A percentile compares a stretch with the other conserved stretches of the same genome.
These are phyloP conservation scores for Auricularia cornea DNA, from an alignment of 768 basidiomycete species.

Conservation along the genomic window DNA sequence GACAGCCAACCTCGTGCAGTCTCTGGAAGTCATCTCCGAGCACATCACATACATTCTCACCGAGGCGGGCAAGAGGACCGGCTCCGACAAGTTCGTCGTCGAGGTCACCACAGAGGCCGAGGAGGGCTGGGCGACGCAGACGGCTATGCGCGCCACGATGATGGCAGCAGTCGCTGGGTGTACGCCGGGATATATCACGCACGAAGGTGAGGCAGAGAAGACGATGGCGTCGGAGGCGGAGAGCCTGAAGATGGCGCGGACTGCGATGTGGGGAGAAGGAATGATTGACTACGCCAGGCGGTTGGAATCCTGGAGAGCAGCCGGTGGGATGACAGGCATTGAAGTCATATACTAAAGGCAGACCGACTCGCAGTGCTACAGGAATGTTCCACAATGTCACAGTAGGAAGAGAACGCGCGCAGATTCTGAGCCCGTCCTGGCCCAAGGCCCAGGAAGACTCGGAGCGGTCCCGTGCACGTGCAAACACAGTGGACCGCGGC, in stretches of 20 bases:
- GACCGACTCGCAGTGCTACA: too few species aligned
- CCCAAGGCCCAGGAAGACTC: too few species aligned
- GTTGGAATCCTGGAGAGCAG: too few species aligned
- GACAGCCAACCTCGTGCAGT: not conserved
- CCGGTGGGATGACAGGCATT: too few species aligned
- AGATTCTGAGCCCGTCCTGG: too few species aligned
- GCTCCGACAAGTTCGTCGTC: not conserved
- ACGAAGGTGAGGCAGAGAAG: not conserved
- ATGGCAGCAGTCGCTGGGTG: not conserved
- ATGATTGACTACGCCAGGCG: not conserved
- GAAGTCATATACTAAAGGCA: too few species aligned
- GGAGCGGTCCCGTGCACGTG: too few species aligned
- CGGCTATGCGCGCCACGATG: not conserved
- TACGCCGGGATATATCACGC: not conserved
- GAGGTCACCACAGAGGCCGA: not conserved
- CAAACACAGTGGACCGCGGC: too few species aligned
- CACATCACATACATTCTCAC: not conserved
- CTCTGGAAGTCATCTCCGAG: not conserved
- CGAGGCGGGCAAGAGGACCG: not conserved
- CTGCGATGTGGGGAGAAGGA: not conserved
- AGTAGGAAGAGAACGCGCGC: too few species aligned
- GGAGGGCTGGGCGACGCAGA: not conserved
- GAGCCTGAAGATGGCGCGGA: not conserved
- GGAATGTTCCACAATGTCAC: too few species aligned
- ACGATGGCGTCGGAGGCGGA: not conserved